Evolutionary conservation across 2,329 filamentous ascomycete genomes (phyloP), one percentile per base, ranked within the genome.

Genomic region (Byssochlamys sp.): DNA sequence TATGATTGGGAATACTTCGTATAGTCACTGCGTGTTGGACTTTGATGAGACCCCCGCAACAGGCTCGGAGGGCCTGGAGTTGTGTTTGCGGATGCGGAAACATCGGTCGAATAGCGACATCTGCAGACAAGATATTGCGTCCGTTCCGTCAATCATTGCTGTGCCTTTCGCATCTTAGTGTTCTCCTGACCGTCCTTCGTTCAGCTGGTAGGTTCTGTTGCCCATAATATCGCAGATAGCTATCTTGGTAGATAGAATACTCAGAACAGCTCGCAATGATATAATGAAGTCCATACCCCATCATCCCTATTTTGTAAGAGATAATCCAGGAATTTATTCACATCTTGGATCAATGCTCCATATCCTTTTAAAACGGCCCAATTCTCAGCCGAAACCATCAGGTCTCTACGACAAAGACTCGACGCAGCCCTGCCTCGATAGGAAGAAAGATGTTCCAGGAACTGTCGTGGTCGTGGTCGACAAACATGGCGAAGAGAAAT

Each of bases 71-170:
- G 80, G 80, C 27, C 67, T 75, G 2, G 77, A 80, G 7, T 66
- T 80, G 0, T 78, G 0, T 78, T 81, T 61, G 71, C 73, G 2
- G 73, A 83, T 62, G 71, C 80, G 0, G 69, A 78, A 31, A 31
- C 29, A 31, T 31, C 29, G 29, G 11, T 31, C 5, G 6, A 10
- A 31, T 31, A 7, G 7, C 29, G 29, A 31, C 6, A 31, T 31
- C 29, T 31, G 29, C 29, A 31, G 11, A 10, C 9, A 7, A 9
- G 29, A 31, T 31, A 31, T 31, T 10, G 29, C 9, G 29, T 31
- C 7, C 9, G 29, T 2, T 31, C 7, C 2, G 29, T 31, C 29
- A 31, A 31, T 31, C 29, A 31, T 6, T 10, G 11, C 29, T 31
- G 29, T 10, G 29, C 9, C 4, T 31, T 31, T 31, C 29, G 4